Base-by-base conservation (phyloP, 306 rosid species). In the Myrica gale region DNA sequence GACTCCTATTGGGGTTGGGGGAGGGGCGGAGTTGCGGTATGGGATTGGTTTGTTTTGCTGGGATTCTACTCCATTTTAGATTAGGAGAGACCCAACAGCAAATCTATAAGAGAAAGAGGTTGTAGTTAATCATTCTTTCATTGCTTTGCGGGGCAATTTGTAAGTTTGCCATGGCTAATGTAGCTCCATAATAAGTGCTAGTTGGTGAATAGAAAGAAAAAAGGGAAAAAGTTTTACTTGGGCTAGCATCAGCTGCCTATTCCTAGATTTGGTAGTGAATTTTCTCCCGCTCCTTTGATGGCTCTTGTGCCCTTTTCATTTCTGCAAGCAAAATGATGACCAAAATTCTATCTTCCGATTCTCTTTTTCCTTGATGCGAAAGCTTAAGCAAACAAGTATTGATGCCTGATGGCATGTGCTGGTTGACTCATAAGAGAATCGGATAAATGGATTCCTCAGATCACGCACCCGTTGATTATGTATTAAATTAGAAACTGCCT, bases 31-130 rank as follows among this genome's bases (percentile, higher is more conserved):
- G 68, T 2, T 16, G 6, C 19, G 42, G 67, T 4, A 55, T 26
- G 20, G 69, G 50, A 52, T 70, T 76, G 51, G 68, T 9, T 50
- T 62, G 39, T 71, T 67, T 69, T 68, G 61, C 43, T 60, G 78
- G 80, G 84, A 73, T 73, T 73, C 84, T 80, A 37, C 82, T 84
- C 82, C 87, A 77, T 76, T 77, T 84, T 84, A 84, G 84, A 73
- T 39, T 76, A 80, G 77, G 76, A 54, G 77, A 74, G 61, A 76
- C 76, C 87, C 87, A 39, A 68, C 60, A 68, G 76, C 56, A 69
- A 69, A 23, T 63, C 70, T 45, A 43, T 45, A 43, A 69, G 73
- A 74, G 56, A 77, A 41, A 45, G 54, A 73, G 47, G 41, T 51
- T 69, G 54, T 68, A 51, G 46, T 71, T 32, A 47, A 78, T 20